Evolutionary conservation across 208 protist species (phyloP).

Genomic region (Vickermania spadyakhi): DNA sequence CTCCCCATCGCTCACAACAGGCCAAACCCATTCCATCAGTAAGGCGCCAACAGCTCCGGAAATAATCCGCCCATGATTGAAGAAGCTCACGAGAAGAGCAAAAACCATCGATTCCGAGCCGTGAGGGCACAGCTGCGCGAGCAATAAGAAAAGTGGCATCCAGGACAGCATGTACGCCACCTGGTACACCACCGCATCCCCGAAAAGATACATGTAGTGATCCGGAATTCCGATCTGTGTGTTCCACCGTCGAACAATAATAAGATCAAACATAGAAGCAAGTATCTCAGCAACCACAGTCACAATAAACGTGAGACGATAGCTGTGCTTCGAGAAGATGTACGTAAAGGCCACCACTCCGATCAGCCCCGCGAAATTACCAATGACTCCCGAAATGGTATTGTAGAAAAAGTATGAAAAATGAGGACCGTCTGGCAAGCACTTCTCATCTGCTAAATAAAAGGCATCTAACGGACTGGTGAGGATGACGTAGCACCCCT

Average conservation of each 20-base stretch:
- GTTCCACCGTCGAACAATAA: conserved; percentile 19
- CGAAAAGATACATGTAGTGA: conserved; percentile 10
- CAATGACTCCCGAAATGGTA: conserved; percentile 12
- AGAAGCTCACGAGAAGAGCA: conserved; percentile 15
- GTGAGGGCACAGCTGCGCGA: conserved; percentile 7
- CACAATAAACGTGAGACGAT: conserved; percentile 18
- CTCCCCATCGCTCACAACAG: conserved; percentile 19
- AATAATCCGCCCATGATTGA: conserved; percentile 15
- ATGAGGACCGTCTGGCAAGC: conserved; percentile 16
- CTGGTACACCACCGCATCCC: conserved; percentile 15
- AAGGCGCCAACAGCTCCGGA: conserved; percentile 20
- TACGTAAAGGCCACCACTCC: conserved; percentile 16
- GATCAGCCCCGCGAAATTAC: conserved; percentile 13
- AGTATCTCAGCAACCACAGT: conserved; percentile 7
- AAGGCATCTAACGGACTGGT: conserved; percentile 18
- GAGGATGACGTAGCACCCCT: conserved; percentile 17
- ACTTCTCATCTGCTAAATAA: conserved; percentile 10
- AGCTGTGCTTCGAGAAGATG: conserved; percentile 16
- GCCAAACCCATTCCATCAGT: conserved; percentile 34
- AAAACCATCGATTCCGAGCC: conserved; percentile 11
- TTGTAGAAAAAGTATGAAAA: conserved; percentile 23
- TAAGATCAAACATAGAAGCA: conserved; percentile 11
- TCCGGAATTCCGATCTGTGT: conserved; percentile 9
- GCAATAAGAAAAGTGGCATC: conserved; percentile 8
- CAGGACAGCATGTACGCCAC: conserved; percentile 8